Base-by-base conservation (phyloP, 225 moss, liverwort and hornwort genomes). In the Polytrichum formosum region DNA sequence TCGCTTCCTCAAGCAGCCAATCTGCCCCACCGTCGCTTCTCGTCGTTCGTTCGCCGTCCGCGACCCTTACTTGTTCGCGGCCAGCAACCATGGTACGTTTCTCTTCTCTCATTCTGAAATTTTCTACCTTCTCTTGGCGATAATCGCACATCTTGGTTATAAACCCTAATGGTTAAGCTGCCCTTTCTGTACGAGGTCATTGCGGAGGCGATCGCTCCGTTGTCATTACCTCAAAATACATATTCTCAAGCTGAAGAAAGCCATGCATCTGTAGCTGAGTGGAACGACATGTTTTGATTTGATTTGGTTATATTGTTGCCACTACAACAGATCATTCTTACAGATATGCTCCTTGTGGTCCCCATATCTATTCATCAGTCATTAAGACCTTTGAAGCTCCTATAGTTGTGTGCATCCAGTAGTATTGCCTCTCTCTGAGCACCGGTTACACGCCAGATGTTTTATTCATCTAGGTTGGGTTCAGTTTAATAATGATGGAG, bases 21-120 rank as follows among this genome's bases (percentile, higher is more conserved):
- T 20, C 58, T 63, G 63, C 63, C 27, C 28, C 25, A 63, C 28
- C 63, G 63, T 28, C 23, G 18, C 10, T 63, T 28, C 17, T 18
- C 18, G 25, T 17, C 27, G 23, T 9, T 25, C 27, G 21, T 58
- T 58, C 6, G 21, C 63, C 17, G 7, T 58, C 16, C 58, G 21
- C 63, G 27, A 27, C 63, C 27, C 63, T 28, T 63, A 5, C 25
- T 37, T 37, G 37, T 28, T 63, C 63, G 63, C 27, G 17, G 63
- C 17, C 13, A 22, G 63, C 63, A 22, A 63, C 63, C 63, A 63
- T 63, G 63, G 63, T 63, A 28, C 27, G 58, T 63, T 28, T 26
- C 1, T 28, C 25, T 22, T 5, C 63, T 17, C 17, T 63, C 13
- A 26, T 0, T 5, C 21, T 63, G 21, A 21, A 2, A 0, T 26